Conservation (phyloP, 1,139 yeast species). For the Candida frijolesensis region DNA sequence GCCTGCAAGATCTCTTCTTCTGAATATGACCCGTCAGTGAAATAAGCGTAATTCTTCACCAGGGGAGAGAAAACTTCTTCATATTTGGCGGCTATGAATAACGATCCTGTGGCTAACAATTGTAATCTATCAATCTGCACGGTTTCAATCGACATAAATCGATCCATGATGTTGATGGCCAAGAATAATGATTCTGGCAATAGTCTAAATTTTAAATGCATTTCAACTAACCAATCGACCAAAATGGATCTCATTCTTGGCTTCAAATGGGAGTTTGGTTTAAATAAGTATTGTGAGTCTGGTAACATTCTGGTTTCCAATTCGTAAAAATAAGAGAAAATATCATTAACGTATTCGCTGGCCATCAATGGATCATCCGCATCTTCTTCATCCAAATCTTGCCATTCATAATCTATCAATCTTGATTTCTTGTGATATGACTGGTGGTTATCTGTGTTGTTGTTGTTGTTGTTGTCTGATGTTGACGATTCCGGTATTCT, state of each 20-base stretch:
- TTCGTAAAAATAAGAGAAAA: conserved; percentile 76
- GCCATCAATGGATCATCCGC: conserved; percentile 93
- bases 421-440: conserved; percentile 33
- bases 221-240: conserved; percentile 94
- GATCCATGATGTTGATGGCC: conserved; percentile 87
- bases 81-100: conserved; percentile 92
- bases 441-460: conserved; percentile 3
- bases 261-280: conserved; percentile 68
- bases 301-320: conserved; percentile 80
- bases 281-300: conserved; percentile 68
- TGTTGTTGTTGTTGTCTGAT: no score
- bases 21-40: conserved; percentile 81
- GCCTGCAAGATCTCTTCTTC: conserved; percentile 88
- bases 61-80: conserved; percentile 95
- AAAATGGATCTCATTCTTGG: conserved; percentile 88
- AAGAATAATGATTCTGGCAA: conserved; percentile 89
- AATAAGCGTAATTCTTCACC: conserved; percentile 83
- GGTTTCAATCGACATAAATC: conserved; percentile 79
- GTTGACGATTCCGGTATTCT: conserved; percentile 14
- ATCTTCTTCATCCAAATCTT: conserved; percentile 90
- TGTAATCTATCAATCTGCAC: conserved; percentile 87
- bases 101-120: conserved; percentile 84
- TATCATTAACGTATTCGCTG: conserved; percentile 87
- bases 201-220: conserved; percentile 82
- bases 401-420: conserved; percentile 67